These are phyloP conservation scores for Stachybotrys echinatus DNA, from an alignment of 2,329 filamentous ascomycete species.

Conservation along the genomic window DNA sequence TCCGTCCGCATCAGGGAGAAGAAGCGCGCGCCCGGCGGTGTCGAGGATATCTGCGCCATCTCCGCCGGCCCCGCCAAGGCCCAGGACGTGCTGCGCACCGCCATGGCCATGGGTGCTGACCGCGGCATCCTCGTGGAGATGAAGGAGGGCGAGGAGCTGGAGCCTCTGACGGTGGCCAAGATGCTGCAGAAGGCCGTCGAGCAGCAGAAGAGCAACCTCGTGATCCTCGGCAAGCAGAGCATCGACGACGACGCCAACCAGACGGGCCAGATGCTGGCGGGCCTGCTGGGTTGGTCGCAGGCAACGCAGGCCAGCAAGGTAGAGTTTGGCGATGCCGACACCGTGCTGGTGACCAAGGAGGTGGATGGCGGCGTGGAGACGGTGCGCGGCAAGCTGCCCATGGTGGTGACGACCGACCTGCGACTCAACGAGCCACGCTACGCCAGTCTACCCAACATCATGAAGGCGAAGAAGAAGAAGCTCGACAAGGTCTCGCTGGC, in stretches of 20 bases:
- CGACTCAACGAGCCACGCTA: constrained; percentile 92
- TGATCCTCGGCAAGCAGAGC: constrained; percentile 94
- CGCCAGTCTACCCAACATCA: constrained; percentile 94
- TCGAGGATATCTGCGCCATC: constrained; percentile 88
- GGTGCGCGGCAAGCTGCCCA: constrained; percentile 74
- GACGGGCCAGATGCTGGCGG: constrained; percentile 97
- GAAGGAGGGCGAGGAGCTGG: constrained; percentile 69
- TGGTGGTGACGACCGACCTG: constrained; percentile 94
- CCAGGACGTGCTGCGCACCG: constrained; percentile 83
- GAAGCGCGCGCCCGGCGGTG: constrained; percentile 64
- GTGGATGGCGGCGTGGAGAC: constrained; percentile 96
- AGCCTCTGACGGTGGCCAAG: constrained; percentile 91
- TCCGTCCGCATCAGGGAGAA: constrained; percentile 90
- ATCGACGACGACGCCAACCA: constrained; percentile 95
- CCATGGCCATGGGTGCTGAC: constrained; percentile 98
- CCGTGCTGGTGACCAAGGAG: constrained; percentile 77
- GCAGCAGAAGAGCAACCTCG: constrained; percentile 82
- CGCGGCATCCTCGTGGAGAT: constrained; percentile 82
- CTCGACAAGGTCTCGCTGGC: constrained; percentile 83
- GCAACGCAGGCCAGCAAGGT: constrained; percentile 90
- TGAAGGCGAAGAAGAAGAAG: constrained; percentile 99
- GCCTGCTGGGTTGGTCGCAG: constrained; percentile 86
- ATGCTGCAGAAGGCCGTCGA: constrained; percentile 74
- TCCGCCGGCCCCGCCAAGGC: constrained; percentile 84
- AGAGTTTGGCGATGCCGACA: constrained; percentile 64